Evolutionary conservation across 768 basidiomycete species (phyloP).

Genomic region (Termitomyces titanicus): DNA sequence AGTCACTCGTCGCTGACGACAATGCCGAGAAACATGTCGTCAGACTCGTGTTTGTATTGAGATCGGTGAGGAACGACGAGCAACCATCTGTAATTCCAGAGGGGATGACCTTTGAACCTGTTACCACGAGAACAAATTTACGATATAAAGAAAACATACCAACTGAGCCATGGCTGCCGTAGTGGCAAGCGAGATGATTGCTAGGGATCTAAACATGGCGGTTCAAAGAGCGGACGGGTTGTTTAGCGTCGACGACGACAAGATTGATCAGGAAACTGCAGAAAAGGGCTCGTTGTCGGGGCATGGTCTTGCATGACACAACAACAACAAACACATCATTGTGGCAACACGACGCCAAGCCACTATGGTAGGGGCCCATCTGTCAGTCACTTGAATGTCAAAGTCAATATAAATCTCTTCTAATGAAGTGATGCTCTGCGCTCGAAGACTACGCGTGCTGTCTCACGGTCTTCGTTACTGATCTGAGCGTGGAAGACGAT

Average conservation of each 20-base stretch:
- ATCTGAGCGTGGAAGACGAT: background rate
- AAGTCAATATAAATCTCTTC: background rate
- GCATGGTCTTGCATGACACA: slow-evolving; percentile 24
- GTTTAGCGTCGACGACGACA: slow-evolving; percentile 36
- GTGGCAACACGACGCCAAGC: slow-evolving; percentile 22
- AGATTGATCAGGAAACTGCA: slow-evolving; percentile 16
- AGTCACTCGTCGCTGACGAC: slow-evolving; percentile 54
- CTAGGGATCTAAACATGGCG: slow-evolving; percentile 50
- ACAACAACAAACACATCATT: slow-evolving; percentile 27
- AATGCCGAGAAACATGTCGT: slow-evolving; percentile 60
- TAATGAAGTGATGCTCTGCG: too few species aligned
- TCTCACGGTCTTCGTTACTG: background rate
- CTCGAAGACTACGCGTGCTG: background rate
- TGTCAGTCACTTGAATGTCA: background rate
- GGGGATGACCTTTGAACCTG: slow-evolving; percentile 47
- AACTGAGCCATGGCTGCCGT: slow-evolving; percentile 49
- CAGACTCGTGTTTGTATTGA: slow-evolving; percentile 62
- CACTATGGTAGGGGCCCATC: too few species aligned
- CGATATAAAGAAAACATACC: slow-evolving; percentile 23
- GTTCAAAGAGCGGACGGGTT: slow-evolving; percentile 47
- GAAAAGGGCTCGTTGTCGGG: slow-evolving; percentile 16
- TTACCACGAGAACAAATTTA: slow-evolving; percentile 1
- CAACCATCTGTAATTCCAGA: slow-evolving; percentile 54
- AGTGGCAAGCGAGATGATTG: slow-evolving; percentile 48
- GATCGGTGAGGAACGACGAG: slow-evolving; percentile 48